Base-by-base conservation (phyloP, 2,329 filamentous ascomycete genomes). In the Thermomyces lanuginosus region DNA sequence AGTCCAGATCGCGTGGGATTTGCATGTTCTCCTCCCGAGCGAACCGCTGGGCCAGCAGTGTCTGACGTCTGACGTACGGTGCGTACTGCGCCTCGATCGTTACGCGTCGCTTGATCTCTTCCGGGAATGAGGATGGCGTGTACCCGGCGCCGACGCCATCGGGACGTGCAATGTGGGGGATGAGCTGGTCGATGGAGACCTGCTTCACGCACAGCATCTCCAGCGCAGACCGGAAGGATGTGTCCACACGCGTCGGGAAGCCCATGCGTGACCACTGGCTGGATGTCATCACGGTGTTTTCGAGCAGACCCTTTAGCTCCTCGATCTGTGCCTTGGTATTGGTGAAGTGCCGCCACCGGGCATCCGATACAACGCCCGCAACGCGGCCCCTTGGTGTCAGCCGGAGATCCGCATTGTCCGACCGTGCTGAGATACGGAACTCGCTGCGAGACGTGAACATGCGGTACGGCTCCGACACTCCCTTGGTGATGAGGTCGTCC, bases 391-490 rank as follows among this genome's bases (percentile, higher is more conserved):
- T 75, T 16, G 67, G 63, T 0, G 89, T 95, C 16, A 98, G 69
- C 2, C 89, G 74, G 4, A 76, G 53, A 53, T 98, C 89, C 18
- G 89, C 89, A 46, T 98, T 98, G 58, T 98, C 89, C 23, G 89
- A 76, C 35, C 89, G 76, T 2, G 82, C 72, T 22, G 76, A 81
- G 67, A 98, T 84, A 35, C 89, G 79, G 54, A 91, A 98, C 57
- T 98, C 89, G 56, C 79, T 92, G 36, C 89, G 73, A 4, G 80
- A 79, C 2, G 89, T 98, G 59, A 98, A 98, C 84, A 98, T 95
- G 39, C 89, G 73, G 55, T 98, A 98, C 1, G 89, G 89, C 48
- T 98, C 89, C 2, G 79, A 84, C 16, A 98, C 89, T 24, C 89
- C 89, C 55, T 93, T 95, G 12, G 86, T 95, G 45, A 92, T 75